Conservation (phyloP, 2,329 filamentous ascomycete genomes). For the Orbilia brochopaga region DNA sequence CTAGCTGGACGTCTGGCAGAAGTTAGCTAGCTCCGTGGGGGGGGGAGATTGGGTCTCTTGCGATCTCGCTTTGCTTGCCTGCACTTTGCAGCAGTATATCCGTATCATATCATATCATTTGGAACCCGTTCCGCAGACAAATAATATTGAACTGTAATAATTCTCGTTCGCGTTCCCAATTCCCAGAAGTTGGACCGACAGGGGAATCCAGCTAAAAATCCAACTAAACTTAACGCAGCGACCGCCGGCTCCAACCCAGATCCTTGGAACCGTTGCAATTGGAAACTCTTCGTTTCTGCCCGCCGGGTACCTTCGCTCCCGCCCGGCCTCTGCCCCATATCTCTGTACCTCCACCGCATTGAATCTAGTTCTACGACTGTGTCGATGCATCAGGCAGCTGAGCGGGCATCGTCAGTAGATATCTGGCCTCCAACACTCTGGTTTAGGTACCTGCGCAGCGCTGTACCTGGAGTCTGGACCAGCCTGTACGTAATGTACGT, state of each 20-base stretch:
- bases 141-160: not conserved
- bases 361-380: not conserved
- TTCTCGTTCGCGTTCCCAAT: not conserved
- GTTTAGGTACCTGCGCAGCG: too few relatives aligned
- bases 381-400: conserved; percentile 9
- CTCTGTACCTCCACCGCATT: conserved; percentile 7
- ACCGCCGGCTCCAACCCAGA: conserved; percentile 39
- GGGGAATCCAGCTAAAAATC: conserved; percentile 15
- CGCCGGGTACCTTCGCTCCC: conserved; percentile 34
- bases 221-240: conserved; percentile 20
- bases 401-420: not conserved
- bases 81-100: too few relatives aligned
- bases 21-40: conserved; percentile 5
- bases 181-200: conserved; percentile 16
- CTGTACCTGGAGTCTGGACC: too few relatives aligned
- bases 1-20: too few relatives aligned
- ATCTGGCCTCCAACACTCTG: not conserved
- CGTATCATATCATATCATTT: too few relatives aligned
- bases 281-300: conserved; percentile 33
- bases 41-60: conserved; percentile 30
- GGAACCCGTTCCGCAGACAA: not conserved
- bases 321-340: conserved; percentile 4
- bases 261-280: conserved; percentile 35
- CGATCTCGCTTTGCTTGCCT: conserved; percentile 28
- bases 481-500: too few relatives aligned